phyloP scores from a whole-genome alignment of 2,329 filamentous ascomycete genomes.

The Epichloe glyceriae region DNA sequence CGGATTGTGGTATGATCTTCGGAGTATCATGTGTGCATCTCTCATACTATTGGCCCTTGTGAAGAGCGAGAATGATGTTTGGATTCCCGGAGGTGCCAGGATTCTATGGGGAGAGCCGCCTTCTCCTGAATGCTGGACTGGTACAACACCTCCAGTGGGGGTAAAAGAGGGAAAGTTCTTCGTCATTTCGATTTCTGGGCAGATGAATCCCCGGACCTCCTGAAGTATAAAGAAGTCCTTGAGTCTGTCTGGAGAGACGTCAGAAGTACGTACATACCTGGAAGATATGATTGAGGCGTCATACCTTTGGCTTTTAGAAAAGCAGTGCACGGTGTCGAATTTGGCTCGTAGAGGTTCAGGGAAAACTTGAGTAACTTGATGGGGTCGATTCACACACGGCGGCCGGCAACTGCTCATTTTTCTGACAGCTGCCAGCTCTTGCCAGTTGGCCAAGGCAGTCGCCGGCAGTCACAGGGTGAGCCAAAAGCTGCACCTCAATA shows the following conservation, averaged over 20 bases:
- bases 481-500: background rate
- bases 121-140: slow-evolving; percentile 4
- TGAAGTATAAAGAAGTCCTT: slow-evolving; percentile 7
- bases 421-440: background rate
- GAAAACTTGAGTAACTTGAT: too few relatives aligned
- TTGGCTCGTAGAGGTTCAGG: too few relatives aligned
- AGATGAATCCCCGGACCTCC: slow-evolving; percentile 8
- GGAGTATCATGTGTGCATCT: slow-evolving; percentile 11
- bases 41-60: slow-evolving; percentile 10
- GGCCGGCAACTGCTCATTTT: background rate
- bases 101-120: slow-evolving; percentile 7
- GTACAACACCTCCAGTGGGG: slow-evolving; percentile 5
- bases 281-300: too few relatives aligned
- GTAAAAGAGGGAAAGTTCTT: slow-evolving; percentile 10
- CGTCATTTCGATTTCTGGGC: slow-evolving; percentile 11
- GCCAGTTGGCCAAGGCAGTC: background rate
- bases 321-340: too few relatives aligned
- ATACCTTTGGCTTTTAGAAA: too few relatives aligned
- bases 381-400: too few relatives aligned
- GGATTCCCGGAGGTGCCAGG: slow-evolving; percentile 10
- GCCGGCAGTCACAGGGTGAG: background rate
- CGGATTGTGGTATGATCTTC: slow-evolving; percentile 14
- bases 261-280: slow-evolving; percentile 2
- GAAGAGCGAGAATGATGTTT: slow-evolving; percentile 9
- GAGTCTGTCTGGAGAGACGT: slow-evolving; percentile 8